Conservation (phyloP, 768 basidiomycete genomes). For the Tephrocybe sp. region DNA sequence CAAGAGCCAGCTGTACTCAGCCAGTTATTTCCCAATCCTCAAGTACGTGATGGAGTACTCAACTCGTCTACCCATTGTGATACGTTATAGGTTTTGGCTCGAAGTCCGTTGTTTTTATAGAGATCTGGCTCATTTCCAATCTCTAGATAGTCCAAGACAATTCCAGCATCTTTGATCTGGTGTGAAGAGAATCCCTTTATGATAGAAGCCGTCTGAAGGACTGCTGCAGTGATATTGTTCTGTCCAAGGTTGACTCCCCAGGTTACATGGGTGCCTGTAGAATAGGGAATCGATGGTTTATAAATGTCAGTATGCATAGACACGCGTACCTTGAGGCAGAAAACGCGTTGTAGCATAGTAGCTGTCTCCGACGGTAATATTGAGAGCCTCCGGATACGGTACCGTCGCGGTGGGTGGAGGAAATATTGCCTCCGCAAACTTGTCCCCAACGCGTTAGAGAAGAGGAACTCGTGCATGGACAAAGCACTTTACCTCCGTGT, state of each 20-base stretch:
- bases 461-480: not conserved
- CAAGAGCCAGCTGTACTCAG: constrained; percentile 53
- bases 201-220: constrained; percentile 48
- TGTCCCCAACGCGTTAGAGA: not conserved
- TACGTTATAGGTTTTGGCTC: constrained; percentile 38
- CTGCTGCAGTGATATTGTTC: constrained; percentile 48
- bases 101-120: constrained; percentile 45
- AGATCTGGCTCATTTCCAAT: constrained; percentile 65
- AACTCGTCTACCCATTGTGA: constrained; percentile 51
- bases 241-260: constrained; percentile 71
- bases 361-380: constrained; percentile 53
- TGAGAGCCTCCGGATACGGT: constrained; percentile 67
- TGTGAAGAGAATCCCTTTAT: constrained; percentile 45
- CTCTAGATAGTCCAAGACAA: constrained; percentile 57
- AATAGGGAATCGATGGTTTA: not conserved
- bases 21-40: not conserved
- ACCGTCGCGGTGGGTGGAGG: constrained; percentile 45
- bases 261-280: constrained; percentile 55
- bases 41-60: constrained; percentile 18
- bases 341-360: constrained; percentile 41
- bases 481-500: not conserved
- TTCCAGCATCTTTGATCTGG: constrained; percentile 36
- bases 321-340: constrained; percentile 14
- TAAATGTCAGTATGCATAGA: not conserved
- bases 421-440: constrained; percentile 41